phyloP scores from a whole-genome alignment of 306 rosid genomes.

The Glycine latifolia region DNA sequence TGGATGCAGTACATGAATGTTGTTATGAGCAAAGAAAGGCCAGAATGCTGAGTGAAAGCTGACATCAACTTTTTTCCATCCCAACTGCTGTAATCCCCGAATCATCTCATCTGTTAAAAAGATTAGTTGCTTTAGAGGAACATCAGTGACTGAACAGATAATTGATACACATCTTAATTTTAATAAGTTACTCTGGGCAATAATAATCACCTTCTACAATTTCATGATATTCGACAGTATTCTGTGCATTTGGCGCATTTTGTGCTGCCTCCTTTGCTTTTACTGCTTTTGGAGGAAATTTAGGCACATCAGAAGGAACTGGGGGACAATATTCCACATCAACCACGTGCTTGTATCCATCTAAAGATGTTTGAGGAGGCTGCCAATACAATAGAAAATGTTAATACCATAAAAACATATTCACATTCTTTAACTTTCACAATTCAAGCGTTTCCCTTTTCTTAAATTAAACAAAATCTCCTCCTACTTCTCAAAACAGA shows the following conservation, averaged over 20 bases:
- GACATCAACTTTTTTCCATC: constrained; percentile 94
- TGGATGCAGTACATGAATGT: constrained; percentile 75
- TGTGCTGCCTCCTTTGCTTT: constrained; percentile 94
- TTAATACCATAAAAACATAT: constrained; percentile 37
- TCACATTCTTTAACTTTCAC: constrained; percentile 14
- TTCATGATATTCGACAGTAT: constrained; percentile 87
- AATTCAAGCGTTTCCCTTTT: constrained; percentile 29
- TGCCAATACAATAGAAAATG: constrained; percentile 49
- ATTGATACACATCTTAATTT: constrained; percentile 8
- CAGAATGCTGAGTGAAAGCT: constrained; percentile 87
- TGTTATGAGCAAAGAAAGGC: constrained; percentile 98
- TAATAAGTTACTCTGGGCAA: constrained; percentile 17
- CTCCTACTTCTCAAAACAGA: constrained; percentile 6
- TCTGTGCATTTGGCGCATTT: constrained; percentile 66
- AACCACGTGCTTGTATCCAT: constrained; percentile 92
- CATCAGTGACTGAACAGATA: constrained; percentile 1
- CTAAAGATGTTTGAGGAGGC: constrained; percentile 87
- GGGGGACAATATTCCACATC: constrained; percentile 83
- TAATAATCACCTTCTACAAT: constrained; percentile 79
- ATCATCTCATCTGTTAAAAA: constrained; percentile 85
- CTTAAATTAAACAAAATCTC: not conserved
- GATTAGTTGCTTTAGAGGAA: constrained; percentile 33
- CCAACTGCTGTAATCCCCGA: constrained; percentile 81
- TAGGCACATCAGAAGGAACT: constrained; percentile 77
- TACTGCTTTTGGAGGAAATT: constrained; percentile 80